Evolutionary conservation across 179 eudicot species (phyloP), one percentile per base, ranked within the genome.

Genomic region (Spinacia oleracea): DNA sequence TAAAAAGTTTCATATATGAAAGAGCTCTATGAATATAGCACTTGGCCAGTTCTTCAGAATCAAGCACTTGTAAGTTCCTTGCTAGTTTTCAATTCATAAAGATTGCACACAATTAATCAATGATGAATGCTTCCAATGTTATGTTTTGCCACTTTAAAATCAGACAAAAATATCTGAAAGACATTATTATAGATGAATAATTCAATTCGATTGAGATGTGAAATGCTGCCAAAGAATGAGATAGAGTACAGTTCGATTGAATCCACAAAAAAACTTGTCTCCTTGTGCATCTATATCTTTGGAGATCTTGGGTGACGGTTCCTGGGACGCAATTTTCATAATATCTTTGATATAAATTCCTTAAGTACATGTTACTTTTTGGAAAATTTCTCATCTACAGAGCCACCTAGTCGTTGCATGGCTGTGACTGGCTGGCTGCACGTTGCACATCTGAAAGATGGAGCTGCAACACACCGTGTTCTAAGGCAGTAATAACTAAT

Each of bases 401-500:
- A 73, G 78, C 87, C 86, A 66, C 86, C 86, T 80, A 82, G 79
- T 63, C 97, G 90, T 82, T 89, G 99, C 90, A 91, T 90, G 76
- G 99, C 96, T 72, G 89, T 88, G 65, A 96, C 93, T 10, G 94
- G 96, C 81, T 96, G 93, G 58, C 73, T 89, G 83, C 99, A 93
- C 72, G 94, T 80, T 23, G 86, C 63, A 72, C 97, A 96, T 81
- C 94, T 81, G 84, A 93, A 96, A 38, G 94, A 88, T 42, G 90
- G 86, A 76, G 93, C 14, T 20, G 92, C 92, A 56, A 98, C 88
- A 80, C 97, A 90, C 62, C 96, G 83, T 55, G 99, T 93, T 85
- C 91, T 89, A 72, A 96, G 98, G 84, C 98, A 93, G 81, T 93
- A 96, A 82, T n/a, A n/a, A n/a, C n/a, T n/a, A n/a, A n/a, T 93